Conservation (phyloP, 768 basidiomycete genomes). For the Ephemerocybe angulata region DNA sequence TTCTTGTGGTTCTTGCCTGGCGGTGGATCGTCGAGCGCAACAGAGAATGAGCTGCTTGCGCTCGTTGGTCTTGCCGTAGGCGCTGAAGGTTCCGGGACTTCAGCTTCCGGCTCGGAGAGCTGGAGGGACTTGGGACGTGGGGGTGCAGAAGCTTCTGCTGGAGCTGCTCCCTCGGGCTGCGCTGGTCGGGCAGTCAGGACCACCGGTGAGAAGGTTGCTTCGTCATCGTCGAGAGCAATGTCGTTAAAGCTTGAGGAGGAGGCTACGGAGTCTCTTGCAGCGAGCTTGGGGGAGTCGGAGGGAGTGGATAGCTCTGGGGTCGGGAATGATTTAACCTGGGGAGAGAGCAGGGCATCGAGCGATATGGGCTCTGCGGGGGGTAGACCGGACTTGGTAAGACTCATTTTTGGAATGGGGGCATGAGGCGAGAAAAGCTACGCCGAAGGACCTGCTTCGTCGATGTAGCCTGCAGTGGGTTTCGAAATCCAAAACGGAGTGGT, state of each 20-base stretch:
- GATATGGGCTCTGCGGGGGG: constrained; percentile 23
- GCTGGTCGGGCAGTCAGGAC: constrained; percentile 27
- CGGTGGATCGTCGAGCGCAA: constrained; percentile 7
- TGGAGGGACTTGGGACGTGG: neutral
- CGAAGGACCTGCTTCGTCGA: constrained; percentile 16
- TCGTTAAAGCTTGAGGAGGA: constrained; percentile 59
- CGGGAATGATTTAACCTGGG: constrained; percentile 32
- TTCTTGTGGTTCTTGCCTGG: constrained; percentile 48
- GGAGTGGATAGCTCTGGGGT: neutral
- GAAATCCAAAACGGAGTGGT: neutral
- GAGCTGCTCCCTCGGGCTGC: neutral
- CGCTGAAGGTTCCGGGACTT: neutral
- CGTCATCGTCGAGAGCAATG: constrained; percentile 51
- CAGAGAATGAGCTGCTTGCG: constrained; percentile 10
- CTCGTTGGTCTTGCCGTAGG: constrained; percentile 13
- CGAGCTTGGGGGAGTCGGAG: constrained; percentile 18
- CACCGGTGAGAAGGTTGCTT: constrained; percentile 31
- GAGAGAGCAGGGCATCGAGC: constrained; percentile 51
- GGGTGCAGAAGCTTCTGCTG: neutral
- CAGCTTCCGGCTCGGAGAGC: neutral
- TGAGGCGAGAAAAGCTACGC: constrained; percentile 1
- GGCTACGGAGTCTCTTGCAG: constrained; percentile 41
- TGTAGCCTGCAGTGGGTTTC: neutral
- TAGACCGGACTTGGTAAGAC: constrained; percentile 15
- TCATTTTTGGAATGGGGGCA: constrained; percentile 4